These are phyloP conservation scores for Chalciporus sphaerocephalus DNA, from an alignment of 768 basidiomycete species.

Conservation along the genomic window DNA sequence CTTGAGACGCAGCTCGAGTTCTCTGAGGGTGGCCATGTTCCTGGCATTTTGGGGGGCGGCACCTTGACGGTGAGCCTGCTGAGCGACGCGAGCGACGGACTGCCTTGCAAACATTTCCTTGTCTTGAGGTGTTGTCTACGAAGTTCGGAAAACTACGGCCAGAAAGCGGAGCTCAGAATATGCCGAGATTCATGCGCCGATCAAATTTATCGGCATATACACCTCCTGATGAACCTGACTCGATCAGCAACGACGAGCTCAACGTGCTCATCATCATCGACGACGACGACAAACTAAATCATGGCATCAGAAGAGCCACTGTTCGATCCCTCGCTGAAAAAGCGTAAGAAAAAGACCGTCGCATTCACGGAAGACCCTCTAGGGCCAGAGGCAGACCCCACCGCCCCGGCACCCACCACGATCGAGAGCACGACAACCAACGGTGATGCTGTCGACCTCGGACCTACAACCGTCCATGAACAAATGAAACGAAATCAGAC, in stretches of 20 bases:
- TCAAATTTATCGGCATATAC: slow-evolving; percentile 24
- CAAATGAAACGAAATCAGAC: slow-evolving; percentile 54
- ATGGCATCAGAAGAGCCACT: slow-evolving; percentile 72
- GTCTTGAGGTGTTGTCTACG: slow-evolving; percentile 4
- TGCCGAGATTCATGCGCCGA: slow-evolving; percentile 24
- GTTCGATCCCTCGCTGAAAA: slow-evolving; percentile 81
- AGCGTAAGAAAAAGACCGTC: slow-evolving; percentile 84
- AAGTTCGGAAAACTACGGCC: slow-evolving; percentile 35
- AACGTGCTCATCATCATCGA: slow-evolving; percentile 15
- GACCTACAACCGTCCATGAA: slow-evolving; percentile 71
- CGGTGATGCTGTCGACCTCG: slow-evolving; percentile 74
- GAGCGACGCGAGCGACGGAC: slow-evolving; percentile 40
- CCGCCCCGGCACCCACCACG: slow-evolving; percentile 66
- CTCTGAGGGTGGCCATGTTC: slow-evolving; percentile 96
- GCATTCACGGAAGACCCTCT: slow-evolving; percentile 83
- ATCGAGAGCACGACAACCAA: slow-evolving; percentile 67
- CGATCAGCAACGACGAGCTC: slow-evolving; percentile 5
- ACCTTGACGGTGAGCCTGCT: slow-evolving; percentile 37
- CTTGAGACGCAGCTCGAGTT: slow-evolving; percentile 94
- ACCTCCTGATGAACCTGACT: slow-evolving; percentile 9
- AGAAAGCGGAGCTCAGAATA: slow-evolving; percentile 25
- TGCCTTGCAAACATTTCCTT: slow-evolving; percentile 48
- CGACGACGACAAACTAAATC: slow-evolving; percentile 11
- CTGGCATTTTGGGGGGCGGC: slow-evolving; percentile 50
- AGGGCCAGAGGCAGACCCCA: slow-evolving; percentile 78